Base-by-base conservation (phyloP, 192 early-diverging fungal species). In the Entophlyctis helioformis region DNA sequence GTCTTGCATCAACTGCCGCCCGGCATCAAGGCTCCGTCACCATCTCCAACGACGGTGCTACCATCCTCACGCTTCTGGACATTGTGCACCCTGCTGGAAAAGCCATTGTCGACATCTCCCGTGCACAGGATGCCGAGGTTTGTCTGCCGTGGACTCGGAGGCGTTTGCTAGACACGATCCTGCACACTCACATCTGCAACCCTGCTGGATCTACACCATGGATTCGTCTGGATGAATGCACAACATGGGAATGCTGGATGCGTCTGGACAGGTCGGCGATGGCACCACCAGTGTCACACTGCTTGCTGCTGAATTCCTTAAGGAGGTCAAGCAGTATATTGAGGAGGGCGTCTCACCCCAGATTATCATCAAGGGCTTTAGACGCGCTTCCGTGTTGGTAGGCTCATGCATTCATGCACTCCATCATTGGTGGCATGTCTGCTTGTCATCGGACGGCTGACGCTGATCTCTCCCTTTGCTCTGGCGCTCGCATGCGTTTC, bases 31-130 rank as follows among this genome's bases (percentile, higher is more conserved):
- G 85, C 32, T 55, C 77, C 35, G 91, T 92, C 25, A 96, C 92
- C 12, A 96, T 96, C 55, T 96, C 92, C 22, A 98, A 98, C 63
- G 95, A 98, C 67, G 95, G 95, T 36, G 95, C 95, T 1, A 98
- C 95, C 11, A 98, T 98, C 60, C 84, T 98, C 81, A 88, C 86
- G 67, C 71, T 96, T 38, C 69, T 98, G 48, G 95, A 98, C 57
- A 89, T 98, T 52, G 90, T 95, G 26, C 95, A 98, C 63, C 95
- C 95, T 27, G 95, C 95, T 26, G 95, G 90, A 52, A 95, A 93
- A 67, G 91, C 90, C 1, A 71, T 98, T 32, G 95, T 98, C 19
- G 95, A 98, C 61, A 96, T 98, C 67, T 91, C 91, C 29, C 74
- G 92, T 22, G 83, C 92, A 25, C 95, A 98, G 78, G 95, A 98